These are phyloP conservation scores for Pseudogymnoascus sp. DNA, from an alignment of 2,329 filamentous ascomycete species.

Conservation along the genomic window DNA sequence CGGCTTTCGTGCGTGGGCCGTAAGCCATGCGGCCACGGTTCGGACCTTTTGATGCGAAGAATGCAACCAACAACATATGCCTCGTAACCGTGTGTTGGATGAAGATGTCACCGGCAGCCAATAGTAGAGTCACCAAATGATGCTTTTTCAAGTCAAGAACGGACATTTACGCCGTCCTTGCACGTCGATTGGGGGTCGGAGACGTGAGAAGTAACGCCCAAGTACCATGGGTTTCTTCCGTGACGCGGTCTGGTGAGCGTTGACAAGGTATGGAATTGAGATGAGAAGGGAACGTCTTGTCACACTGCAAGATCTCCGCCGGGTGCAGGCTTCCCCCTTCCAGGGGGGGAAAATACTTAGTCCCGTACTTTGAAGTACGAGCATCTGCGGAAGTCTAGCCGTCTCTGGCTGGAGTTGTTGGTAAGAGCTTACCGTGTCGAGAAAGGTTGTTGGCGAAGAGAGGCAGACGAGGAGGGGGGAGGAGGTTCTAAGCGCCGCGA, in stretches of 20 bases:
- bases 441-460: neutral
- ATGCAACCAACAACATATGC: constrained; percentile 3
- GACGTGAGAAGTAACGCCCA: neutral
- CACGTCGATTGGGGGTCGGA: constrained; percentile 1
- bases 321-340: constrained; percentile 3
- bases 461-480: neutral
- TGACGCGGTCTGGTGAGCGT: constrained; percentile 4
- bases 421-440: constrained; percentile 2
- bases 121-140: constrained; percentile 1
- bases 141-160: neutral
- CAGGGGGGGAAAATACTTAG: neutral
- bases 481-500: neutral
- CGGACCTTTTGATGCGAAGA: constrained; percentile 2
- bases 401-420: neutral
- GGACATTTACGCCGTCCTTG: neutral
- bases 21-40: constrained; percentile 2
- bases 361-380: neutral
- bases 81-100: constrained; percentile 4
- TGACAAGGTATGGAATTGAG: neutral
- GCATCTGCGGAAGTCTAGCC: neutral
- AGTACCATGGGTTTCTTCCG: neutral
- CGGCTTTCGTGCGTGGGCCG: neutral
- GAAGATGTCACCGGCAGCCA: neutral
- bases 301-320: neutral
- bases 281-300: neutral